Base-by-base conservation (phyloP, 169 alveolate genomes). In the Plasmodium coatneyi region DNA sequence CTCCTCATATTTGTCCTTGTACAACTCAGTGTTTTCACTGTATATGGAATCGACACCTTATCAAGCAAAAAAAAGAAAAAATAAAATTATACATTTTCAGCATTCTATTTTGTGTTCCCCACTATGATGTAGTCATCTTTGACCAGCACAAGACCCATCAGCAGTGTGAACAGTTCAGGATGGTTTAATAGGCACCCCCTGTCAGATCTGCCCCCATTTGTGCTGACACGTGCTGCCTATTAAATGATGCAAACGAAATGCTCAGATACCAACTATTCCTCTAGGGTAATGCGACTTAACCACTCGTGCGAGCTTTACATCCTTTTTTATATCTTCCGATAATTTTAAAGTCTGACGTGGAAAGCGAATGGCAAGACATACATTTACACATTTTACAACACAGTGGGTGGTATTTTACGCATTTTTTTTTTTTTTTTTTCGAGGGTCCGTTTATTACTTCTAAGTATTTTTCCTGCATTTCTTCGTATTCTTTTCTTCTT, bases 281-380 rank as follows among this genome's bases (percentile, higher is more conserved):
- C 93, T 84, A 72, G 93, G 93, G 66, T 84, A 84, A 54, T 84
- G 86, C 49, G 93, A 84, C 56, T 84, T 84, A 30, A 84, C 79
- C 5, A 76, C 93, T 22, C 84, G 80, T 25, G 93, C 93, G 14
- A 84, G 93, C 36, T 84, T 84, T n/a, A 84, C 84, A 54, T 84
- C 93, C 32, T 39, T 74, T 70, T 84, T 84, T 74, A 84, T 84
- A 36, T 84, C 93, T 49, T 41, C 54, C 16, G 93, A 70, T 66
- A 84, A 54, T 84, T 84, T 84, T 84, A 84, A 16, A 7, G 86
- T 84, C 93, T 84, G 49, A 22, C 16, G 34, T 72, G 39, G 46
- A 19, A 66, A 66, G 19, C 39, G 74, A 79, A 79, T 16, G 84
- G 84, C n/a, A 25, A 39, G 19, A 41, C n/a, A 7, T 22, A 5